These are phyloP conservation scores for Claviceps pusilla DNA, from an alignment of 2,329 filamentous ascomycete species.

Conservation along the genomic window DNA sequence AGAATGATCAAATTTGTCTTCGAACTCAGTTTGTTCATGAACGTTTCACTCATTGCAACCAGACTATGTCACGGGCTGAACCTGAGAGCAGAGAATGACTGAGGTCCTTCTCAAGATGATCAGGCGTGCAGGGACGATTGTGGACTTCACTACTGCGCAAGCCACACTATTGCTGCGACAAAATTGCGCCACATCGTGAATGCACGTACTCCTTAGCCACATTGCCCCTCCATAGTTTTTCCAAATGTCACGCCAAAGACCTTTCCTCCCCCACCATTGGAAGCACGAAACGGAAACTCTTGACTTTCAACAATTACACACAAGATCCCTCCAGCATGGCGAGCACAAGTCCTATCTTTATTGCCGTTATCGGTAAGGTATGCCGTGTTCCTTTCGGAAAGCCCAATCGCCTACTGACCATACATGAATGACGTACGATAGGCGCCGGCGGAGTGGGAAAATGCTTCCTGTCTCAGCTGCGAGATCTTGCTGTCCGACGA, in stretches of 20 bases:
- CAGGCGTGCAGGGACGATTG: background rate
- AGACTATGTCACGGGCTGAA: background rate
- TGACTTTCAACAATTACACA: conserved; percentile 9
- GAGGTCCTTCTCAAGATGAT: background rate
- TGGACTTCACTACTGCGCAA: background rate
- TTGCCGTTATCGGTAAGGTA: conserved; percentile 37
- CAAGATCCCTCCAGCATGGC: conserved; percentile 21
- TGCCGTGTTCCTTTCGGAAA: background rate
- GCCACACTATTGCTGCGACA: background rate
- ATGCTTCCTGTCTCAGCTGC: conserved; percentile 73
- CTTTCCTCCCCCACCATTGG: conserved; percentile 21
- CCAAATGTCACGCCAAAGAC: background rate
- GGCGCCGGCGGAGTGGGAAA: conserved; percentile 89
- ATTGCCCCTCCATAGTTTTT: conserved; percentile 3
- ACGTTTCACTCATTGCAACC: background rate
- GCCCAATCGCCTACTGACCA: conserved; percentile 6
- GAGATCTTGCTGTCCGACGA: conserved; percentile 48
- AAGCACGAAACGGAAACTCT: conserved; percentile 13
- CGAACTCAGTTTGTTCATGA: background rate
- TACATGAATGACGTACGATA: conserved; percentile 20
- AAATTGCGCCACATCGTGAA: background rate
- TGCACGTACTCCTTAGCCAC: conserved; percentile 1
- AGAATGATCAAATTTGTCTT: background rate
- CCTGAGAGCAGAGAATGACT: background rate
- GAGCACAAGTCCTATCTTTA: conserved; percentile 31